Evolutionary conservation across 805 yeast species (phyloP), one percentile per base, ranked within the genome.

Genomic region (Hagleromyces aurorensis): DNA sequence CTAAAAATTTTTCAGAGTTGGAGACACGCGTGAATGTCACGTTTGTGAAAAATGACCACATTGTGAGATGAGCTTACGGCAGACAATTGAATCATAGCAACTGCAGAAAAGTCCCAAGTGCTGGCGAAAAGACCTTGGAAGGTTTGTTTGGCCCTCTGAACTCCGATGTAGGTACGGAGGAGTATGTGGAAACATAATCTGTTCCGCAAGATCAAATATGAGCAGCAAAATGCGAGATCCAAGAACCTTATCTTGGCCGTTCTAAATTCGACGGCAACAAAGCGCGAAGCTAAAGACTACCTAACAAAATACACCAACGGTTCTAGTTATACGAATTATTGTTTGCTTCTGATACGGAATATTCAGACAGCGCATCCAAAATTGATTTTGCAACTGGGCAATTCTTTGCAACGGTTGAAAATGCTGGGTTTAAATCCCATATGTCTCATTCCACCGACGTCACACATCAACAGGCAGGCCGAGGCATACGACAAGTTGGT

Each of bases 231-330:
- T 43, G 37, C 44, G 3, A 28, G 48, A n/a, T 46, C 55, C 5
- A 66, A 74, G 41, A 83, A 82, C 32, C 61, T 89, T 29, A 78
- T 89, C n/a, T 61, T 85, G 11, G 77, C 96, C 2, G 86, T 89
- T 14, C 64, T 89, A 34, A 78, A 78, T 46, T 78, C 95, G 2
- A 83, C 96, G 4, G 93, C 96, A 5, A 89, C 97, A 1, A 87
- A 85, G 52, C 65, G 98, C 37, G 97, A 89, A 50, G 94, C 95
- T 4, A 69, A 73, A 39, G 80, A 78, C 40, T 89, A 87, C 50
- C 59, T 89, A 26, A 63, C 72, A 19, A 82, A 78, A 48, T 89
- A 87, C 50, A 57, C 67, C 2, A 30, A 44, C 26, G 48, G 42
- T 11, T 33, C 40, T 3, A 29, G 32, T 2, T 27, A 21, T 19